Evolutionary conservation across 768 basidiomycete species (phyloP), one percentile per base, ranked within the genome.

Genomic region (Russula foetens): DNA sequence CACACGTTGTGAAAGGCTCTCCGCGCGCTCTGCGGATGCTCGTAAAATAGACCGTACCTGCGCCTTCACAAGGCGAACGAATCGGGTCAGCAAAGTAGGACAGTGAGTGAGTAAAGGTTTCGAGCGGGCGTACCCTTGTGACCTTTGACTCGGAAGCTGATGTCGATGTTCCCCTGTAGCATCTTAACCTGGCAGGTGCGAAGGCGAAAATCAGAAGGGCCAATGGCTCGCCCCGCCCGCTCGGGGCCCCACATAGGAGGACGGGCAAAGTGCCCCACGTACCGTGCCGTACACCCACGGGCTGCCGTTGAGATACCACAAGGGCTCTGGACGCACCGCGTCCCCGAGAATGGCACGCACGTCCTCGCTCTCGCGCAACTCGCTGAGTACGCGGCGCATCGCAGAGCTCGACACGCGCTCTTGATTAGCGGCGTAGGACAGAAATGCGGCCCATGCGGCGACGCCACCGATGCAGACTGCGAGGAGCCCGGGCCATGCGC

Each of bases 11-110:
- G 53, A 60, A 60, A 43, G 52, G 59, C 21, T 48, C 59, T 50
- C 59, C 53, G 38, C 59, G 59, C 19, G 33, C 58, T 38, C 50
- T 59, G 45, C 90, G 79, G 58, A 92, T 85, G 69, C 88, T 90
- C 2, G 89, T 91, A 70, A 91, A 92, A 68, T 92, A 91, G 2
- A 91, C 70, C 19, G 88, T 92, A 7, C 90, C 90, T 21, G 83
- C 77, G 23, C 81, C 88, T 90, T 46, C 33, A 29, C 35, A 56
- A 3, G 14, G 11, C 26, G 23, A 31, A 60, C n/a, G 26, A 24
- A 53, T 23, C 26, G 50, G 38, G 51, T 29, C 19, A 38, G n/a
- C 14, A 26, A 24, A 21, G 21, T n/a, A 14, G 4, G 21, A 7
- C 14, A 7, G 29, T 17, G n/a, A 24, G 28, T 7, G 38, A 9